Conservation (phyloP, 768 basidiomycete genomes). For the Kwoniella dendrophila region DNA sequence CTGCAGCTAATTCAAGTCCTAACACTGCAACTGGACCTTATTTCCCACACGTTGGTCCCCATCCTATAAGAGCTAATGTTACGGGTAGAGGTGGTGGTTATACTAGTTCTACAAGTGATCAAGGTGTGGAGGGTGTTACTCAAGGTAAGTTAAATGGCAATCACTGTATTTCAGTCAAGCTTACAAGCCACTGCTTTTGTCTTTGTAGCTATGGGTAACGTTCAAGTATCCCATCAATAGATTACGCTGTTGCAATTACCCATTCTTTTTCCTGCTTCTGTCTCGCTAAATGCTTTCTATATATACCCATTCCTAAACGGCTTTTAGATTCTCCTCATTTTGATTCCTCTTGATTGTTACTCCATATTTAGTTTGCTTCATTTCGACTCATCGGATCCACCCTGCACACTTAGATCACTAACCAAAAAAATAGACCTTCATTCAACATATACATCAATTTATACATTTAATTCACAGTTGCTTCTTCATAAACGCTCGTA, state of each 20-base stretch:
- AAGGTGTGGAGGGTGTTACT: constrained; percentile 29
- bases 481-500: no score
- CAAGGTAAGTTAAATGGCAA: constrained; percentile 27
- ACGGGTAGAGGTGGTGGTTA: constrained; percentile 15
- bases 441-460: no score
- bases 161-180: background rate
- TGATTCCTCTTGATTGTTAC: constrained; percentile 22
- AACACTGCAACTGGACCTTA: constrained; percentile 46
- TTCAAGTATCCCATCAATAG: constrained; percentile 30
- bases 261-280: background rate
- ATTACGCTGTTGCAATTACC: no score
- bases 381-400: background rate
- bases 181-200: background rate
- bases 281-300: background rate
- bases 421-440: no score
- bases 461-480: no score
- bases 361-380: background rate
- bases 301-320: background rate
- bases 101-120: constrained; percentile 9
- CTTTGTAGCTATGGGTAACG: constrained; percentile 24
- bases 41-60: constrained; percentile 30
- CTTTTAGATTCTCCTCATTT: constrained; percentile 33
- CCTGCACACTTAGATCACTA: no score
- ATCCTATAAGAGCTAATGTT: constrained; percentile 24
- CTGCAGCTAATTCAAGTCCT: constrained; percentile 29